Conservation (phyloP, 1,284 basidiomycete genomes). For the Heterobasidion annosum region DNA sequence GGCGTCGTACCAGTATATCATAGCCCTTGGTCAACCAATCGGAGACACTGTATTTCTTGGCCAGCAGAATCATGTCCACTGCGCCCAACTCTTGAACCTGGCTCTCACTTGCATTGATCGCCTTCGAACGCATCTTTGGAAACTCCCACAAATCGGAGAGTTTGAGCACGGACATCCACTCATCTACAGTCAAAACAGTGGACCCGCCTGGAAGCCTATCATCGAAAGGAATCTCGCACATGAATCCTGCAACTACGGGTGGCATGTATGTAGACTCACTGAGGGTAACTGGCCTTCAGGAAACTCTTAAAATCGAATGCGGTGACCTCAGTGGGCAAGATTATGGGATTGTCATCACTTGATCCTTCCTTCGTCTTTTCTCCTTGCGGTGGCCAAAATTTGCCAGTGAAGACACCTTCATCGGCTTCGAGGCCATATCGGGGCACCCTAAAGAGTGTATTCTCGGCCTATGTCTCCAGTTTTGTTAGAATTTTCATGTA, state of each 20-base stretch:
- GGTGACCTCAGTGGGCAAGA: not conserved
- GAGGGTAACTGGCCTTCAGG: not conserved
- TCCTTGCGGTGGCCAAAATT: not conserved
- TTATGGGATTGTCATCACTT: not conserved
- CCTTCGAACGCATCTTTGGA: not conserved
- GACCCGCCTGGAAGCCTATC: not conserved
- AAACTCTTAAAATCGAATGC: not conserved
- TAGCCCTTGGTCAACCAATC: not conserved
- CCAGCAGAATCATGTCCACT: not conserved
- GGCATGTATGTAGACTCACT: not conserved
- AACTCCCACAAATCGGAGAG: not conserved
- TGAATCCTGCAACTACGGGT: not conserved
- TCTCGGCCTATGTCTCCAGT: not conserved
- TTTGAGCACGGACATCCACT: not conserved
- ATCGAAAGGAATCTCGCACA: too few species aligned
- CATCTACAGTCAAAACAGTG: not conserved
- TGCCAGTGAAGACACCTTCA: not conserved
- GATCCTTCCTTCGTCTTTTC: not conserved
- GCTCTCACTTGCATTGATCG: not conserved
- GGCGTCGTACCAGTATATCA: not conserved
- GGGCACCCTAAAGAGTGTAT: not conserved
- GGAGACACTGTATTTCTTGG: not conserved
- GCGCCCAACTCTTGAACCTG: not conserved
- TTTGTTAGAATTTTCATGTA: rapidly evolving
- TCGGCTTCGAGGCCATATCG: not conserved